Conservation (phyloP, 2,329 filamentous ascomycete species). For the Epichloe amarillans region DNA sequence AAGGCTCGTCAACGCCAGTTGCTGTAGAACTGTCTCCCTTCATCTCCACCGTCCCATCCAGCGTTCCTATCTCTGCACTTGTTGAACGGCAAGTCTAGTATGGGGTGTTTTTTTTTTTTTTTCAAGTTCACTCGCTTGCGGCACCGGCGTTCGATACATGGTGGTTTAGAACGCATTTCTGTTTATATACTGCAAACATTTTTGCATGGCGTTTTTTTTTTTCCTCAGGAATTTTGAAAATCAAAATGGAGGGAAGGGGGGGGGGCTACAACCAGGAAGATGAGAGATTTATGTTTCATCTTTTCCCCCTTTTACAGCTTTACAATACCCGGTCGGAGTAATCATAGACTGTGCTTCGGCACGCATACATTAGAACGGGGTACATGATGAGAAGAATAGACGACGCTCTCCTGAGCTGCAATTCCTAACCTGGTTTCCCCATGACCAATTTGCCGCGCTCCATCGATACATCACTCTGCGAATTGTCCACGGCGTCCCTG, state of each 20-base stretch:
- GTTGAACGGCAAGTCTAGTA: background rate
- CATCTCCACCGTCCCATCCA: background rate
- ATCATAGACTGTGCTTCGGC: background rate
- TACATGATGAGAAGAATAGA: conserved; percentile 4
- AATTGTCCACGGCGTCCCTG: too few species aligned
- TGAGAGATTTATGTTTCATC: background rate
- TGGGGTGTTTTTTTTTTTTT: background rate
- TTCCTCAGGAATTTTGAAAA: background rate
- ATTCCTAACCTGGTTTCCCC: background rate
- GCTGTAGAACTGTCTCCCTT: background rate
- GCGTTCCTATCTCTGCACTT: background rate
- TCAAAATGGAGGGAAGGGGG: background rate
- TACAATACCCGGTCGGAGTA: conserved; percentile 1
- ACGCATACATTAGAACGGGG: background rate
- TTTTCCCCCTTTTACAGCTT: background rate
- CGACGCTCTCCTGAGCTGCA: background rate
- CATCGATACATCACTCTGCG: too few species aligned
- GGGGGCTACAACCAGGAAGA: background rate
- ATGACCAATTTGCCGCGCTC: too few species aligned
- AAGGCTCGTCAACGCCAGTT: conserved; percentile 39
- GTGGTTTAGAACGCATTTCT: background rate
- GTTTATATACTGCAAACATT: background rate
- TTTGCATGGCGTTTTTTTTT: conserved; percentile 2
- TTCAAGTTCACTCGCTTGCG: background rate
- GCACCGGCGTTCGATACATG: background rate